A percentile compares a stretch with the other conserved stretches of the same genome.
Evolutionary conservation across 2,329 filamentous ascomycete species (phyloP).

Genomic region (Penicillium sp.): DNA sequence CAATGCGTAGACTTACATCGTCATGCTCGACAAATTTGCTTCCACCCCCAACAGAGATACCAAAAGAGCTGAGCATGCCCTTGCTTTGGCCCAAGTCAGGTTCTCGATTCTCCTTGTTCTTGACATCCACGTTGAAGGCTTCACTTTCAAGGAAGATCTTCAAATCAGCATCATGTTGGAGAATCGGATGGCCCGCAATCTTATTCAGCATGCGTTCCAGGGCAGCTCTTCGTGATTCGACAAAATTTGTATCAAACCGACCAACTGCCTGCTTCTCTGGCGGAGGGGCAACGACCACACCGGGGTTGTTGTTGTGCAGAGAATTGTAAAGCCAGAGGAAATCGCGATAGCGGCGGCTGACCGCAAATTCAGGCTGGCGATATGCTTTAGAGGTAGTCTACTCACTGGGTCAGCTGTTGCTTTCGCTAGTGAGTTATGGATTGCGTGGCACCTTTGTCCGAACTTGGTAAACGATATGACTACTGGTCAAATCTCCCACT

Average conservation of each 20-base stretch:
- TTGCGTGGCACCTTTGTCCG: conserved; percentile 66
- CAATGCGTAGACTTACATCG: conserved; percentile 59
- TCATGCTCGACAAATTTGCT: conserved; percentile 96
- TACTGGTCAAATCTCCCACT: conserved; percentile 92
- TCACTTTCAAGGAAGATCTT: conserved; percentile 98
- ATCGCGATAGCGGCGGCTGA: conserved; percentile 89
- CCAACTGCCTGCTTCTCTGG: conserved; percentile 97
- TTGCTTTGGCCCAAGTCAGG: conserved; percentile 83
- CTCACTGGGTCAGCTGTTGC: conserved; percentile 1
- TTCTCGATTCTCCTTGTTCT: conserved; percentile 92
- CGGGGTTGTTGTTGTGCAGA: conserved; percentile 88
- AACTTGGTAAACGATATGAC: conserved; percentile 96
- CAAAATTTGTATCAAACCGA: conserved; percentile 92
- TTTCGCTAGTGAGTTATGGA: conserved; percentile 1
- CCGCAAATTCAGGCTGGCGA: conserved; percentile 82
- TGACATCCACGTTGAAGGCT: conserved; percentile 90
- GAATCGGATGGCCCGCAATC: conserved; percentile 76
- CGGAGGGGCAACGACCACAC: conserved; percentile 88
- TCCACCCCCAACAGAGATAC: conserved; percentile 67
- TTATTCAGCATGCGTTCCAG: conserved; percentile 98
- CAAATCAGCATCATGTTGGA: conserved; percentile 88
- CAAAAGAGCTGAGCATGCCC: conserved; percentile 81
- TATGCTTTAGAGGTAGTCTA: conserved; percentile 96
- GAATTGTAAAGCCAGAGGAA: conserved; percentile 98
- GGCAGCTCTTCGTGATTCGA: conserved; percentile 83